phyloP scores from a whole-genome alignment of 495 filamentous ascomycete species.

The Parathielavia appendiculata region DNA sequence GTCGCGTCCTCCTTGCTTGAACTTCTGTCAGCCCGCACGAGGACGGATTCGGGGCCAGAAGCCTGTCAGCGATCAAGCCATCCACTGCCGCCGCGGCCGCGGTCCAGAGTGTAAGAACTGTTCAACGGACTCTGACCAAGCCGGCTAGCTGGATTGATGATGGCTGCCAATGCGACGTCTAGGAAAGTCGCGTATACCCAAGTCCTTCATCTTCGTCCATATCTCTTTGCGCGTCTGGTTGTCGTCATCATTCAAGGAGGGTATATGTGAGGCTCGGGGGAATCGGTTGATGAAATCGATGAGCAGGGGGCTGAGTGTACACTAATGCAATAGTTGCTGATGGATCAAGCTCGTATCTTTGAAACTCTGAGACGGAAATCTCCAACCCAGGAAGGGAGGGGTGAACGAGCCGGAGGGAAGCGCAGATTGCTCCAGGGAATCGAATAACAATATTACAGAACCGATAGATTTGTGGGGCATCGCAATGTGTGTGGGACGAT shows the following conservation, averaged over 20 bases:
- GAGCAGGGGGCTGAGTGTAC: neutral
- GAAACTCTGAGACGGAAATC: neutral
- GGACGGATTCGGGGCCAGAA: neutral
- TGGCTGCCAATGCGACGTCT: constrained; percentile 36
- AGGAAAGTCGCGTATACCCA: constrained; percentile 31
- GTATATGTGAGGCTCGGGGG: constrained; percentile 12
- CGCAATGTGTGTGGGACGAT: neutral
- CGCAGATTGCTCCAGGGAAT: neutral
- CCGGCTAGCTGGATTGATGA: constrained; percentile 32
- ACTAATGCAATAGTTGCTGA: neutral
- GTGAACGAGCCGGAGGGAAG: neutral
- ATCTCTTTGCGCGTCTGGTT: constrained; percentile 24
- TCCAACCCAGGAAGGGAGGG: neutral
- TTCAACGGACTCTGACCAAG: constrained; percentile 16
- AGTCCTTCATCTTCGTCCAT: constrained; percentile 27
- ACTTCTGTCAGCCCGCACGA: neutral
- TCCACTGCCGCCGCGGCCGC: no score
- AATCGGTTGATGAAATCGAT: neutral
- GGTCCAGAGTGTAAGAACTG: no score
- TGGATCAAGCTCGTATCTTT: neutral
- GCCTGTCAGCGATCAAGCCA: no score
- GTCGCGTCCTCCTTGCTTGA: constrained; percentile 6
- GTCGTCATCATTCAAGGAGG: constrained; percentile 27
- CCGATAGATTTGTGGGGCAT: neutral
- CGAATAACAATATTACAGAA: constrained; percentile 14